Evolutionary conservation across 495 filamentous ascomycete genomes (phyloP), one percentile per base, ranked within the genome.

Genomic region (Haplographium delicatum): DNA sequence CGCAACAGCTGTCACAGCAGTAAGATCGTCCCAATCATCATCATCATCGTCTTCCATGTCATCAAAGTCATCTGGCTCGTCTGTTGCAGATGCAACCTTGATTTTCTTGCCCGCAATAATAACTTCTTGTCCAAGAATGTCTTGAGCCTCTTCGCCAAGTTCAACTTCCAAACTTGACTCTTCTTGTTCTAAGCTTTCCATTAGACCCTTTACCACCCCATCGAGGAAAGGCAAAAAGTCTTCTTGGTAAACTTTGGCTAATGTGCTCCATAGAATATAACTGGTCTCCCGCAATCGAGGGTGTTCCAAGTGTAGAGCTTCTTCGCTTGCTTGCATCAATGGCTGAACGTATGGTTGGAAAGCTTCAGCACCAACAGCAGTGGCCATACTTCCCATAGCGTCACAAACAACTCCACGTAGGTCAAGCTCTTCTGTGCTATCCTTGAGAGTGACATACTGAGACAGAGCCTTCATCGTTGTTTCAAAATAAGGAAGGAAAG

Each of bases 231-330:
- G 83, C 38, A 81, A 76, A 63, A 98, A 96, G 28, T 95, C 82
- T 63, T 89, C 89, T 57, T 83, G 80, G 64, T 98, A 98, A 6
- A 98, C 89, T 69, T 91, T 94, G 42, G 93, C 84, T 67, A 98
- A 83, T 20, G 83, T 86, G 58, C 88, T 88, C 90, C 93, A 98
- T 53, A 98, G 79, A 56, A 97, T 89, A 69, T 94, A 98, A 63
- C 88, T 94, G 46, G 89, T 96, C 70, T 98, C 94, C 63, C 87
- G 82, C 41, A 98, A 78, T 44, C 91, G 79, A 8, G 89, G 85
- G 70, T 96, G 89, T 47, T 85, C 91, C 1, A 98, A 82, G 62
- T 93, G 81, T 2, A 97, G 74, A 28, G 84, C 93, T 65, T 96
- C 91, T 68, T 96, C 89, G 50, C 88, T 91, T 16, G 91, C 85